phyloP scores from a whole-genome alignment of 2,329 filamentous ascomycete species.

The Polychaeton citri region DNA sequence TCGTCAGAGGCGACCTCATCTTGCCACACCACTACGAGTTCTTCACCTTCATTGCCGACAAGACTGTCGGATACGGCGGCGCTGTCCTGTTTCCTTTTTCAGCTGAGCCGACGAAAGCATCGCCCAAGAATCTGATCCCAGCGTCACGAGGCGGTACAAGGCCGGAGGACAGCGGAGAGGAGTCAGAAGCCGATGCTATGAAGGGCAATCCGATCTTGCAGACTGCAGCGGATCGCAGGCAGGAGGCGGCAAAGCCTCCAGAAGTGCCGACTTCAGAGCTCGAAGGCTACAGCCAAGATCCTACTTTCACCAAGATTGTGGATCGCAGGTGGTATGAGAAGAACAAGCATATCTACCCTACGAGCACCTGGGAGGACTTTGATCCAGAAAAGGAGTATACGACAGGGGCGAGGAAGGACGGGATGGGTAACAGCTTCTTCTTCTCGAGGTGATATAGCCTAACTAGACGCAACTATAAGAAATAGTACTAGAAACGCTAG shows the following conservation, averaged over 20 bases:
- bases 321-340: slow-evolving; percentile 93
- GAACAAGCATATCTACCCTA: slow-evolving; percentile 97
- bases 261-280: slow-evolving; percentile 36
- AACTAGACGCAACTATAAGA: too few relatives aligned
- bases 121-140: slow-evolving; percentile 20
- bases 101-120: slow-evolving; percentile 31
- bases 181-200: background rate
- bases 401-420: slow-evolving; percentile 64
- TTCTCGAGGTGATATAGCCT: slow-evolving; percentile 16
- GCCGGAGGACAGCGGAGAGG: slow-evolving; percentile 3
- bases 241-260: slow-evolving; percentile 7
- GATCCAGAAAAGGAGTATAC: slow-evolving; percentile 80
- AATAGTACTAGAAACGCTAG: too few relatives aligned
- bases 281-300: slow-evolving; percentile 68
- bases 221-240: slow-evolving; percentile 12
- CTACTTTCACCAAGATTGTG: slow-evolving; percentile 78
- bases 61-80: slow-evolving; percentile 59
- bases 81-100: slow-evolving; percentile 63
- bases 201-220: slow-evolving; percentile 6
- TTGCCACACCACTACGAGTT: slow-evolving; percentile 98
- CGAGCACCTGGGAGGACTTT: slow-evolving; percentile 90
- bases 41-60: slow-evolving; percentile 92
- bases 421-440: slow-evolving; percentile 85
- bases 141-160: background rate
- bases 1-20: slow-evolving; percentile 81